Base-by-base conservation (phyloP, 345 rosid species). In the Murraya paniculata region DNA sequence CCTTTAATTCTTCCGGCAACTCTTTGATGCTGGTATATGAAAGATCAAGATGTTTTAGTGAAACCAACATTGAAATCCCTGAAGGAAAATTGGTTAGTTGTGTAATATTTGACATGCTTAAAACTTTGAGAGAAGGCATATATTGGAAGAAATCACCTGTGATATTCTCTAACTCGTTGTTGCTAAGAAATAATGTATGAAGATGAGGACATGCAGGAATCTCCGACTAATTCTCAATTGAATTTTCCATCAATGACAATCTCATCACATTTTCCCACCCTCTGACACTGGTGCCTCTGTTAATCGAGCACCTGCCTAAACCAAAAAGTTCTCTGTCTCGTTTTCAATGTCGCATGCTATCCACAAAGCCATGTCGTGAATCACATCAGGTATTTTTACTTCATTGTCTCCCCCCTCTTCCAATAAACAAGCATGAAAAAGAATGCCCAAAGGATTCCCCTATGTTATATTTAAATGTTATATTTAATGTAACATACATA, bases 51-150 rank as follows among this genome's bases (percentile, higher is more conserved):
- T 75, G 61, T 21, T 78, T 67, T 16, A 86, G 70, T 7, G 70
- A 81, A 25, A 18, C 28, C 8, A 82, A 6, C 16, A 48, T 30
- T 18, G 75, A 71, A 25, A 84, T 75, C 30, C 77, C 84, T 39
- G 59, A 76, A 0, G 90, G 86, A 41, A 89, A 64, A 48, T 78
- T 70, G 2, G 10, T 53, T 14, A 85, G 19, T 6, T 3, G 33
- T 31, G 33, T 2, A 56, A 81, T 86, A 2, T 7, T 0, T 7
- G 83, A 83, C 67, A 89, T 66, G 76, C 82, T 86, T 25, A 87
- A 30, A 56, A 87, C 79, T 45, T 21, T 80, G 59, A 89, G 65
- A 31, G 74, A 35, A 48, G 71, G 77, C 82, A 55, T 74, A 13
- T 38, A 79, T 2, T 68, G 64, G 58, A 83, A 84, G 69, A 86